Evolutionary conservation across 768 basidiomycete genomes (phyloP).

Genomic region (Tylopilus felleus): DNA sequence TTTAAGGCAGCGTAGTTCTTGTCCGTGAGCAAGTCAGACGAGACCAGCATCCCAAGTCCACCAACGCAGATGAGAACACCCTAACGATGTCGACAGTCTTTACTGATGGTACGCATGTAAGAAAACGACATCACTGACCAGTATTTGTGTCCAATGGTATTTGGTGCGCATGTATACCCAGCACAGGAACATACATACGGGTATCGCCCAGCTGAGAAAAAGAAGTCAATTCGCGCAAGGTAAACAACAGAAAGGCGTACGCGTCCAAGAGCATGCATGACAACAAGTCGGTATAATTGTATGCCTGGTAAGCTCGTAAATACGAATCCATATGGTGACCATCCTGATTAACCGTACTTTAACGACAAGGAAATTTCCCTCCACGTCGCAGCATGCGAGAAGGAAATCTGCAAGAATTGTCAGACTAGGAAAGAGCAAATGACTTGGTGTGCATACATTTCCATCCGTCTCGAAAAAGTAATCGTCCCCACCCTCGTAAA

Average conservation of each 20-base stretch:
- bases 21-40: constrained; percentile 71
- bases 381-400: constrained; percentile 78
- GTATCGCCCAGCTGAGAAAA: constrained; percentile 74
- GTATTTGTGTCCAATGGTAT: constrained; percentile 81
- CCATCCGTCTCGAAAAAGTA: constrained; percentile 78
- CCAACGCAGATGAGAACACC: constrained; percentile 70
- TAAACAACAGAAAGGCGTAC: constrained; percentile 37
- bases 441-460: constrained; percentile 55
- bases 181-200: constrained; percentile 78
- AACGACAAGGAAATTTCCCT: constrained; percentile 84
- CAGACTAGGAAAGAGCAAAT: constrained; percentile 2
- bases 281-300: constrained; percentile 80
- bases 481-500: constrained; percentile 76
- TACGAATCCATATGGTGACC: background rate
- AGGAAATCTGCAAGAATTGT: constrained; percentile 54
- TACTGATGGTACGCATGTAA: background rate
- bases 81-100: constrained; percentile 32
- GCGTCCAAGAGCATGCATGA: constrained; percentile 93
- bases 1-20: constrained; percentile 67
- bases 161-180: constrained; percentile 78
- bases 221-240: background rate
- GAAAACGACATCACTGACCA: constrained; percentile 42
- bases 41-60: constrained; percentile 78
- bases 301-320: constrained; percentile 46
- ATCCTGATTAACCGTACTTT: constrained; percentile 41